Base-by-base conservation (phyloP, 768 basidiomycete species). In the Calocera cornea region DNA sequence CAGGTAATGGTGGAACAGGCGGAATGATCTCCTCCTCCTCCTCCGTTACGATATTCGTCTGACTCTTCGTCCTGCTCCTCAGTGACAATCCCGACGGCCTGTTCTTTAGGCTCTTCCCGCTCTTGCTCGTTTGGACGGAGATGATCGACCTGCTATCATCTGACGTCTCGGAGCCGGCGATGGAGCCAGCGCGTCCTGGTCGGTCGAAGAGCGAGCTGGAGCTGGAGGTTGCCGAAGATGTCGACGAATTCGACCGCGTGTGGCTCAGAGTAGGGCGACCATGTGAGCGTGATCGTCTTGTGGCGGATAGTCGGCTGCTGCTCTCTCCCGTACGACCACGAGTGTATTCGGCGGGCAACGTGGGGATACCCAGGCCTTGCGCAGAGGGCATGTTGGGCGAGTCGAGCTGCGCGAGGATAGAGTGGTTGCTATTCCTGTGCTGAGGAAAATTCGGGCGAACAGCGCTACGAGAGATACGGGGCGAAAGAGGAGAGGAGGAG, bases 401-500 rank as follows among this genome's bases (percentile, higher is more conserved):
- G 22, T 60, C 54, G 22, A 60, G 54, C 54, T 60, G 54, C 7
- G 54, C 54, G 14, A 60, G 54, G 22, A 60, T 27, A 19, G 54
- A 60, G 54, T 60, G 54, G 27, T 60, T 60, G 54, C 54, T 60
- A 24, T 47, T 47, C 44, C 44, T 47, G 44, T 47, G 44, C 44
- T 47, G 44, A 47, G 44, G 44, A 19, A 47, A 47, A 24, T 47
- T 47, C 16, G 54, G 31, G 5, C 54, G 54, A 19, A 60, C 54
- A 29, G 54, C 54, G 10, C 14, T 16, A 22, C 54, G 54, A 60
- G 54, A 60, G 31, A 60, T 22, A 27, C 54, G 54, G 11, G 54
- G 54, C 7, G 54, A 60, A 31, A 16, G 16, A 16, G 54, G 54
- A 60, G 54, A 60, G 24, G 14, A 12, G 2, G 11, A 10, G 27